These are phyloP conservation scores for Xanthoconium purpureum DNA, from an alignment of 768 basidiomycete genomes.

Conservation along the genomic window DNA sequence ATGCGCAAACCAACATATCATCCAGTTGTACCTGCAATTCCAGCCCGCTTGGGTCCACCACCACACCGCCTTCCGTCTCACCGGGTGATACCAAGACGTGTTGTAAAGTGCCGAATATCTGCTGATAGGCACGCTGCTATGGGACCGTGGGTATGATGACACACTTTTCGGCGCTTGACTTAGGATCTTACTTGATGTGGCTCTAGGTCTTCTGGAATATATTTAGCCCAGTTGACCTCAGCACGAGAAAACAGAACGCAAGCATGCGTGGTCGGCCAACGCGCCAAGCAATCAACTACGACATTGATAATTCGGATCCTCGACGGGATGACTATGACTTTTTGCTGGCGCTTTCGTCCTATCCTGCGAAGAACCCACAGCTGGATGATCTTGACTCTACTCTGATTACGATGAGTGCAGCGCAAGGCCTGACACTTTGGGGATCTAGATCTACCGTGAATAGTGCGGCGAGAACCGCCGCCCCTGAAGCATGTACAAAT, in stretches of 20 bases:
- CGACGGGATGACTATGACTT: constrained; percentile 52
- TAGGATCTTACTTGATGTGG: background rate
- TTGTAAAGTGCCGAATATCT: constrained; percentile 46
- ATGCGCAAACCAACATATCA: constrained; percentile 29
- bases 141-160: constrained; percentile 50
- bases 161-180: background rate
- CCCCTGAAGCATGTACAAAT: background rate
- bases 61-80: constrained; percentile 51
- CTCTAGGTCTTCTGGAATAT: constrained; percentile 47
- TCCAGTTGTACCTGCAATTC: constrained; percentile 33
- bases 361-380: constrained; percentile 39
- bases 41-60: constrained; percentile 34
- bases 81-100: constrained; percentile 42
- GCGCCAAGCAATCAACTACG: constrained; percentile 15
- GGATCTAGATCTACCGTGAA: constrained; percentile 13
- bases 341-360: constrained; percentile 39
- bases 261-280: constrained; percentile 35
- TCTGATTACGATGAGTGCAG: constrained; percentile 44
- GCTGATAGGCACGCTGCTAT: constrained; percentile 48
- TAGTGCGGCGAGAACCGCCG: background rate
- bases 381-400: constrained; percentile 49
- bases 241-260: constrained; percentile 42
- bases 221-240: constrained; percentile 35
- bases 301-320: constrained; percentile 14
- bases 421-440: constrained; percentile 53